Percentiles rank a stretch among this genome's conserved stretches.
phyloP scores from a whole-genome alignment of 768 basidiomycete species.

The Boletus vinaceobasis region DNA sequence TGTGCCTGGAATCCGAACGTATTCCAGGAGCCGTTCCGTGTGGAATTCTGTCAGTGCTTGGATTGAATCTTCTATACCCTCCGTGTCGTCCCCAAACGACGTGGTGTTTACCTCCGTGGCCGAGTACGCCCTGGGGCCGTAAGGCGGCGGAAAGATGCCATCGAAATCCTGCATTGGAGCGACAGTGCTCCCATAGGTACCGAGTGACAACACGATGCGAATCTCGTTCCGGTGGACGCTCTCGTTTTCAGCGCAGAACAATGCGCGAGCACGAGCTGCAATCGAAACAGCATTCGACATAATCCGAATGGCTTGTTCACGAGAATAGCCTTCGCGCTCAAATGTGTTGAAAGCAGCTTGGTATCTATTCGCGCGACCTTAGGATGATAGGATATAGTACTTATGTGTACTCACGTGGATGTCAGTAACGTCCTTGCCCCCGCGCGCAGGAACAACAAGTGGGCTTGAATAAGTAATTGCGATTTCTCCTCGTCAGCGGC shows the following conservation, averaged over 20 bases:
- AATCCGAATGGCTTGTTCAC: slow-evolving; percentile 38
- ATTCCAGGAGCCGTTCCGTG: slow-evolving; percentile 53
- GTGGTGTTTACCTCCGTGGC: slow-evolving; percentile 38
- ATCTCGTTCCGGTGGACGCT: slow-evolving; percentile 23
- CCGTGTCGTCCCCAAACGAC: slow-evolving; percentile 37
- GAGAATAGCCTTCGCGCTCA: slow-evolving; percentile 45
- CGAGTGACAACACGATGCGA: slow-evolving; percentile 65
- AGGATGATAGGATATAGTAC: background rate
- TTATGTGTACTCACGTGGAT: slow-evolving; percentile 48
- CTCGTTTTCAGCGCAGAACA: slow-evolving; percentile 30
- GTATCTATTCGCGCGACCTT: slow-evolving; percentile 43
- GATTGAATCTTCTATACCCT: slow-evolving; percentile 39
- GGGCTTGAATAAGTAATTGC: slow-evolving; percentile 47
- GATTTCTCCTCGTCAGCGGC: slow-evolving; percentile 49
- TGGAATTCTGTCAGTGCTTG: slow-evolving; percentile 61
- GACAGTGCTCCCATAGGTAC: slow-evolving; percentile 70
- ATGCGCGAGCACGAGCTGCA: slow-evolving; percentile 44
- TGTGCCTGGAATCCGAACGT: slow-evolving; percentile 42
- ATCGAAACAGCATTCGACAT: slow-evolving; percentile 55
- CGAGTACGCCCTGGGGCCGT: slow-evolving; percentile 52
- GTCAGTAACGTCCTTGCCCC: slow-evolving; percentile 68
- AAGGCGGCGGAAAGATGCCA: slow-evolving; percentile 74
- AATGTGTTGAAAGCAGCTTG: slow-evolving; percentile 61
- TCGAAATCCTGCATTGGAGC: slow-evolving; percentile 67
- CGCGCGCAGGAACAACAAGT: slow-evolving; percentile 59